Percentiles rank a stretch among this genome's conserved stretches.
Evolutionary conservation across 179 eudicot genomes (phyloP).

Genomic region (Camellia oleifera): DNA sequence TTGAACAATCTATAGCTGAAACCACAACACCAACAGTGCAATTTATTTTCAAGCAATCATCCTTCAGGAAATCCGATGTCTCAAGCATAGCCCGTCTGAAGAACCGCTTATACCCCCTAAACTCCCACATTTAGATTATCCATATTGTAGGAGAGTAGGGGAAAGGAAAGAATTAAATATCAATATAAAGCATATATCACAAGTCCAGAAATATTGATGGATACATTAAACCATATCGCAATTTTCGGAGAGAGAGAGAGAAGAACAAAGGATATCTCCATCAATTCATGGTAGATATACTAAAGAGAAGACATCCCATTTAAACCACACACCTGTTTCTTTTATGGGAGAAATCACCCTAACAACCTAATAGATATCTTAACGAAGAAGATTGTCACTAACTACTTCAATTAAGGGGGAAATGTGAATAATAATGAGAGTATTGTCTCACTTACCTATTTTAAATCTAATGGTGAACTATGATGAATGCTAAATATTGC

Average conservation of each 20-base stretch:
- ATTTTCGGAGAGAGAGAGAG: too few species aligned
- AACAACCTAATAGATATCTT: background rate
- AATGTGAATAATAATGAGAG: background rate
- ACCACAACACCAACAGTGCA: slow-evolving; percentile 84
- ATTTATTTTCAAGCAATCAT: slow-evolving; percentile 56
- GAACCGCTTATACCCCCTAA: slow-evolving; percentile 87
- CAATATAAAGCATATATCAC: too few species aligned
- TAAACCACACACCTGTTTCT: background rate
- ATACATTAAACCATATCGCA: too few species aligned
- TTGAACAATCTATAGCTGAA: slow-evolving; percentile 68
- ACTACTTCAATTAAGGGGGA: too few species aligned
- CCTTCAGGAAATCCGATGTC: slow-evolving; percentile 51
- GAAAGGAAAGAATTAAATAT: too few species aligned
- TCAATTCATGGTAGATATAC: too few species aligned
- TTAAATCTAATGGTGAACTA: background rate
- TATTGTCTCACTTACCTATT: background rate
- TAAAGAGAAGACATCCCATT: too few species aligned
- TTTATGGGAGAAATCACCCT: background rate
- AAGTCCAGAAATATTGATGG: too few species aligned
- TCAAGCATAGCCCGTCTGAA: slow-evolving; percentile 53
- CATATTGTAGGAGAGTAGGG: too few species aligned
- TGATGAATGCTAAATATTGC: background rate
- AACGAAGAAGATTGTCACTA: background rate
- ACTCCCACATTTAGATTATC: background rate
- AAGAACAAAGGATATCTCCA: too few species aligned